phyloP scores from a whole-genome alignment of 768 basidiomycete genomes.

The Mycena galericulata region DNA sequence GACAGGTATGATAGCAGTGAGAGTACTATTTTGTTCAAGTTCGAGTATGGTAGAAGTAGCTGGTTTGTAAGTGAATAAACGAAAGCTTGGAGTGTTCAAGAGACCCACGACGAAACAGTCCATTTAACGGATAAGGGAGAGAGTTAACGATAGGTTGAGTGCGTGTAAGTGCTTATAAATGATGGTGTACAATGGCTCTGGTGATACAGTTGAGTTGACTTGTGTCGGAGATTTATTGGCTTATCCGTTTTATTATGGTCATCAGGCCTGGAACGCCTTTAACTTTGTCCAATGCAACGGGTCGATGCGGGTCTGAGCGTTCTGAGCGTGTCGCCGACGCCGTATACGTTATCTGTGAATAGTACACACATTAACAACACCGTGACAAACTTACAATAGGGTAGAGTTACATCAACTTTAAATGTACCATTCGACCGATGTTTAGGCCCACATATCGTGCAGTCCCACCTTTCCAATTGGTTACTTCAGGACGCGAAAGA shows the following conservation, averaged over 20 bases:
- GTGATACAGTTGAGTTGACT: slow-evolving; percentile 20
- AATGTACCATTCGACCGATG: slow-evolving; percentile 61
- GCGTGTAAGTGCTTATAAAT: no score
- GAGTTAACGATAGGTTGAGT: slow-evolving; percentile 3
- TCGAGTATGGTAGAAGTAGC: not conserved
- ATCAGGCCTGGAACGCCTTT: slow-evolving; percentile 78
- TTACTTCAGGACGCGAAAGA: slow-evolving; percentile 12
- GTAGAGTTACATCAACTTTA: slow-evolving; percentile 68
- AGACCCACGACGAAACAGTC: not conserved
- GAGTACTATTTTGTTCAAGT: not conserved
- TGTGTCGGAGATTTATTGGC: not conserved
- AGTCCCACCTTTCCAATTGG: slow-evolving; percentile 65
- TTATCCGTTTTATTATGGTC: slow-evolving; percentile 68
- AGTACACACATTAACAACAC: not conserved
- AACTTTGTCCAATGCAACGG: slow-evolving; percentile 71
- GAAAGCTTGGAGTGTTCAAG: not conserved
- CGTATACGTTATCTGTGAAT: slow-evolving; percentile 67
- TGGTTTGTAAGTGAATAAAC: not conserved
- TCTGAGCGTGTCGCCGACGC: slow-evolving; percentile 69
- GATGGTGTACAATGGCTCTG: slow-evolving; percentile 23
- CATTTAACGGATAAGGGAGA: not conserved
- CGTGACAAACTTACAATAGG: slow-evolving; percentile 5
- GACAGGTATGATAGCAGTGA: not conserved
- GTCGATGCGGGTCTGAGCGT: slow-evolving; percentile 66
- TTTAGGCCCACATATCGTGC: slow-evolving; percentile 68